Percentiles rank a stretch among this genome's conserved stretches.
Conservation (phyloP, 495 filamentous ascomycete species). For the Articulospora tetracladia region DNA sequence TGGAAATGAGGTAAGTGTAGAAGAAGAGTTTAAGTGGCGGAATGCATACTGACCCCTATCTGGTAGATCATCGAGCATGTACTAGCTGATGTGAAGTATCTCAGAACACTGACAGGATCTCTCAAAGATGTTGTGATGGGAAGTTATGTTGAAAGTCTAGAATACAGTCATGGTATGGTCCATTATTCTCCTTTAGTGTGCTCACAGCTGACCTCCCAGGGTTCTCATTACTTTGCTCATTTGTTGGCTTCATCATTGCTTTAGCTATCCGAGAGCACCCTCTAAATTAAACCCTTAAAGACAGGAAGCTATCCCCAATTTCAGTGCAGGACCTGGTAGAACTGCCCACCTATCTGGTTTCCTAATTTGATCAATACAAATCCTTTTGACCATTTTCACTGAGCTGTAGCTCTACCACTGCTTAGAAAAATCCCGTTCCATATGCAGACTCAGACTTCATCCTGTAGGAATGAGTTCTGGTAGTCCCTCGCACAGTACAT, state of each 20-base stretch:
- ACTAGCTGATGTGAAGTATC: not conserved
- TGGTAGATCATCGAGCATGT: slow-evolving; percentile 8
- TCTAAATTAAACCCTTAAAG: not conserved
- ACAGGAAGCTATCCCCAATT: not conserved
- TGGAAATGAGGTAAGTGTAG: not conserved
- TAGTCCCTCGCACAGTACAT: too few relatives aligned
- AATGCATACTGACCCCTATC: not conserved
- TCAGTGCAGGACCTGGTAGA: too few relatives aligned
- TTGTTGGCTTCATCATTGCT: not conserved
- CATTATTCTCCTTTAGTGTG: not conserved
- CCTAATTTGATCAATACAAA: too few relatives aligned
- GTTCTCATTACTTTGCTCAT: not conserved
- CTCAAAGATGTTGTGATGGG: slow-evolving; percentile 7
- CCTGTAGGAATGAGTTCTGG: too few relatives aligned
- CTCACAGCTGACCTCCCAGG: not conserved
- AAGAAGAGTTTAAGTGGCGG: not conserved
- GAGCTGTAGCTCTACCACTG: too few relatives aligned
- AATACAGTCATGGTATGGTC: slow-evolving; percentile 17
- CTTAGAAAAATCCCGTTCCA: too few relatives aligned
- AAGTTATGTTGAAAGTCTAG: slow-evolving; percentile 15
- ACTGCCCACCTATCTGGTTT: too few relatives aligned
- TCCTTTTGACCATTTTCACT: too few relatives aligned
- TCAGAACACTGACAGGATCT: slow-evolving; percentile 1
- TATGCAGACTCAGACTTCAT: too few relatives aligned
- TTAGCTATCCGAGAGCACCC: not conserved